Conservation (phyloP, 75 land plant species). For the Cunninghamia lanceolata region DNA sequence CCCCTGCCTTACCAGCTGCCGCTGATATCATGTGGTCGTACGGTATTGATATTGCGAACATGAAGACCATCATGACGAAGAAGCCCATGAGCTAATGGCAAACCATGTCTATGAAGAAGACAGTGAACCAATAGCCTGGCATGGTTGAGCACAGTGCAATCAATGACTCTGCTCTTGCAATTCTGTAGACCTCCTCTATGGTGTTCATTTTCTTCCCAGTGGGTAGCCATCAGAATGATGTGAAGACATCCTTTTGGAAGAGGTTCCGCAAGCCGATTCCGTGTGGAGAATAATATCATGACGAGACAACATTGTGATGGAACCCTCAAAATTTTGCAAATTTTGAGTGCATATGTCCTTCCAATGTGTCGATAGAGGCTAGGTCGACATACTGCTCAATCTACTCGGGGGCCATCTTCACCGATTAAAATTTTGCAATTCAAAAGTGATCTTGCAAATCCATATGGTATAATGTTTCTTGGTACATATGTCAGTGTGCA, state of each 20-base stretch:
- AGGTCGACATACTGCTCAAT: too few relatives aligned
- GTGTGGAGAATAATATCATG: too few relatives aligned
- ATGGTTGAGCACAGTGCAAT: constrained; percentile 35
- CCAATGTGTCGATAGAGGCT: too few relatives aligned
- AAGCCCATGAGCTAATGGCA: constrained; percentile 28
- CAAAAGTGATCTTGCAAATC: too few relatives aligned
- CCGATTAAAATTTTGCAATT: too few relatives aligned
- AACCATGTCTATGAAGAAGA: constrained; percentile 22
- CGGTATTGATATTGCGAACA: constrained; percentile 28
- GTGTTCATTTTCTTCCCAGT: constrained; percentile 22
- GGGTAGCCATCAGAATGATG: constrained; percentile 28
- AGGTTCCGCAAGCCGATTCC: too few relatives aligned
- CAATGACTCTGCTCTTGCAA: constrained; percentile 26
- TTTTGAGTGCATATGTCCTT: too few relatives aligned
- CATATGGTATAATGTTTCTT: too few relatives aligned
- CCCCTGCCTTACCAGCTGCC: constrained; percentile 51
- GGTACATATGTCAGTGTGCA: too few relatives aligned
- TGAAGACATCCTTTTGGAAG: constrained; percentile 47
- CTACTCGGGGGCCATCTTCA: too few relatives aligned
- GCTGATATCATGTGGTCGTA: constrained; percentile 45
- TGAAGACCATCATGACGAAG: constrained; percentile 36
- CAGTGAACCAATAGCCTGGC: constrained; percentile 43
- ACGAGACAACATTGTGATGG: too few relatives aligned
- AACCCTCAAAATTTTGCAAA: too few relatives aligned
- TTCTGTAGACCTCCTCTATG: constrained; percentile 20